phyloP scores from a whole-genome alignment of 805 yeast genomes.

The Candida tallmaniae region DNA sequence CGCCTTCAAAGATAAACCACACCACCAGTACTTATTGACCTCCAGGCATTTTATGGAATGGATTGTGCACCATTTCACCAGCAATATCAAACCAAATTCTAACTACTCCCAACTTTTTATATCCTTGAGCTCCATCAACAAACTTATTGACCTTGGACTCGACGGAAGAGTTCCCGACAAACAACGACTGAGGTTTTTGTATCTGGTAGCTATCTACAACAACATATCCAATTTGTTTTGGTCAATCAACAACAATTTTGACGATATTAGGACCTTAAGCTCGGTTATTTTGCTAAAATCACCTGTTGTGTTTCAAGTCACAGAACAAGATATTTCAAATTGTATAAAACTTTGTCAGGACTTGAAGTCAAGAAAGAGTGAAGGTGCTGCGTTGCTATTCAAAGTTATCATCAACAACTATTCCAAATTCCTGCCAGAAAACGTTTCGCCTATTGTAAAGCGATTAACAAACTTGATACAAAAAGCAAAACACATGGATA shows the following conservation, averaged over 20 bases:
- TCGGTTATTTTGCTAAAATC: slow-evolving; percentile 42
- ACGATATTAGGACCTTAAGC: slow-evolving; percentile 63
- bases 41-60: slow-evolving; percentile 28
- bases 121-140: slow-evolving; percentile 12
- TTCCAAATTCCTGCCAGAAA: neutral
- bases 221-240: slow-evolving; percentile 51
- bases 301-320: slow-evolving; percentile 18
- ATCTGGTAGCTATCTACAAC: slow-evolving; percentile 10
- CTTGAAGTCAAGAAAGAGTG: slow-evolving; percentile 60
- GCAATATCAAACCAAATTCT: slow-evolving; percentile 39
- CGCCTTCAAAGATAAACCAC: slow-evolving; percentile 28
- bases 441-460: too few species aligned
- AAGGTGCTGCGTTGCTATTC: slow-evolving; percentile 71
- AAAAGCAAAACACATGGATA: slow-evolving; percentile 3
- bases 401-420: slow-evolving; percentile 22
- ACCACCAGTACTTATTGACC: slow-evolving; percentile 1
- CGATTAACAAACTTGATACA: neutral
- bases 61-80: slow-evolving; percentile 47
- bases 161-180: too few species aligned
- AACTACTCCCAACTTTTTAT: slow-evolving; percentile 36
- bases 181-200: slow-evolving; percentile 8
- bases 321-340: slow-evolving; percentile 1
- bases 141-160: slow-evolving; percentile 11
- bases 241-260: slow-evolving; percentile 64
- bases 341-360: slow-evolving; percentile 24